These are phyloP conservation scores for Jasminum sambac DNA, from an alignment of 257 asterid species.

Conservation along the genomic window DNA sequence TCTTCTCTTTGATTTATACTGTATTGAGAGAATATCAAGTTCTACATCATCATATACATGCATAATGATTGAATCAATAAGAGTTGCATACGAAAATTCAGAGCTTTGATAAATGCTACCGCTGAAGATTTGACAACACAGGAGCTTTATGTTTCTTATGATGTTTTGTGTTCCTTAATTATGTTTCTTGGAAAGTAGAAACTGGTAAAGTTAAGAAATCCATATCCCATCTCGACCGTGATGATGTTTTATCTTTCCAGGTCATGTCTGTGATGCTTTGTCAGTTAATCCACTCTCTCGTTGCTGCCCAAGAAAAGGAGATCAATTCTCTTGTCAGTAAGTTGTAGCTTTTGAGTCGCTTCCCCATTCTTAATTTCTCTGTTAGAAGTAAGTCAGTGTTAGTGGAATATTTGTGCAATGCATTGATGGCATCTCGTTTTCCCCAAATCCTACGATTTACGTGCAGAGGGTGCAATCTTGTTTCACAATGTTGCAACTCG, in stretches of 20 bases:
- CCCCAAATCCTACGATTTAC: constrained; percentile 14
- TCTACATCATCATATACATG: background rate
- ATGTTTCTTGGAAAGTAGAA: constrained; percentile 1
- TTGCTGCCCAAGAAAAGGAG: constrained; percentile 70
- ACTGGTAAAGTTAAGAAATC: background rate
- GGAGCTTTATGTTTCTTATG: background rate
- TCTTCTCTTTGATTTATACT: background rate
- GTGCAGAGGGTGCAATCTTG: constrained; percentile 83
- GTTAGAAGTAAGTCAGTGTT: background rate
- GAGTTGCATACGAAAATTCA: background rate
- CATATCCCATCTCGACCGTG: background rate
- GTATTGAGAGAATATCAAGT: background rate
- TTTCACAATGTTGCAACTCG: constrained; percentile 79
- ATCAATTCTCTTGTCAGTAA: constrained; percentile 87
- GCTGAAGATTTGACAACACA: background rate
- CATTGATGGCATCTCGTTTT: constrained; percentile 20
- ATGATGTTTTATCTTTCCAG: constrained; percentile 40
- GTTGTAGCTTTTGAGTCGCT: constrained; percentile 39
- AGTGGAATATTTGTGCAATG: constrained; percentile 5
- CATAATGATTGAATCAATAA: background rate
- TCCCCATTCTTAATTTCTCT: background rate
- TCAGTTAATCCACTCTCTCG: constrained; percentile 63
- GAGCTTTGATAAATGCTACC: constrained; percentile 2
- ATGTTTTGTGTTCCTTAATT: background rate
- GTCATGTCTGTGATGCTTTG: constrained; percentile 81